Evolutionary conservation across 2,329 filamentous ascomycete genomes (phyloP), one percentile per base, ranked within the genome.

Genomic region (Fonsecaea multimorphosa): DNA sequence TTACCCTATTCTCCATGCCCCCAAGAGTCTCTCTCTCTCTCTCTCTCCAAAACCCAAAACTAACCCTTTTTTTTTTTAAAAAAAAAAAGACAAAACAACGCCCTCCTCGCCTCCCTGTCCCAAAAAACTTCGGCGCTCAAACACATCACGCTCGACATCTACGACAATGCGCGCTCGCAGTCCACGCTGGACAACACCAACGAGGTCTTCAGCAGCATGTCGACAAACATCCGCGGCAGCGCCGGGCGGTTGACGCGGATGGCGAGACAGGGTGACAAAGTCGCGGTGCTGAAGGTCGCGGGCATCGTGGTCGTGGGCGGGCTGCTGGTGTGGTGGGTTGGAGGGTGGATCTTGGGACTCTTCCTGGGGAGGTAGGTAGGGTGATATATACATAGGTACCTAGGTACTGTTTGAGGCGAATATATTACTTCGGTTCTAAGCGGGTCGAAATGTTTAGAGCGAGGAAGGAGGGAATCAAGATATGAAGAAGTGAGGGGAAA

Each of bases 111-210:
- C 74, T 93, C 96, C 77, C 90, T 99, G 40, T 91, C 91, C 16
- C 86, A 88, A 71, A 99, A 99, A 82, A 93, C 98, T 62, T 91
- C 91, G 19, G 92, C 93, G 59, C 86, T 99, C 69, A 92, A 94
- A 75, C 91, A 91, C 78, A 92, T 99, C 58, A 99, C 95, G 49
- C 88, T 98, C 71, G 93, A 99, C 82, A 99, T 99, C 75, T 97
- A 98, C 85, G 93, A 98, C 81, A 93, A 95, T 77, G 95, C 95
- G 57, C 88, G 92, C 65, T 87, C 91, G 73, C 94, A 98, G 74
- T 87, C 91, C 71, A 87, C 96, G 69, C 91, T 99, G 72, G 92
- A 99, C 79, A 89, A 87, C 74, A 94, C 91, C 90, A 90, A 86
- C 77, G 93, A 98, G 72, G 95, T 93, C 27, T 98, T 99, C 79